Base-by-base conservation (phyloP, 1,284 basidiomycete genomes). In the Tylopilus sp. region DNA sequence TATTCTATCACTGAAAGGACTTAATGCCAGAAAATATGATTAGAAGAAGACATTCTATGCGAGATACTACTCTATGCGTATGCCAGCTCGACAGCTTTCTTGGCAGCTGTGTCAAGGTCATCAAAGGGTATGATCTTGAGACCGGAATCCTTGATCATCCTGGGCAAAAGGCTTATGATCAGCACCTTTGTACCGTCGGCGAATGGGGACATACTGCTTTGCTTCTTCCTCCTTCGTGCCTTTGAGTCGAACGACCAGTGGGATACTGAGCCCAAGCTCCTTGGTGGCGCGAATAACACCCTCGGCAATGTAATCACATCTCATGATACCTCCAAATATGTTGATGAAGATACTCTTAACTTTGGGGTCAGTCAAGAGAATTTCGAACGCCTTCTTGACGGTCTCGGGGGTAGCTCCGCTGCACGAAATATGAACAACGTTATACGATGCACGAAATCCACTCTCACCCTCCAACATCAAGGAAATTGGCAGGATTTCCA, bases 341-440 rank as follows among this genome's bases (percentile, higher is more conserved):
- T 99, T 99, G 75, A 99, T 97, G 75, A 99, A 98, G 70, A 99
- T 99, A 54, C 92, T 92, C 81, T 95, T 95, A 64, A 99, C 96
- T 68, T 93, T 90, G 59, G 88, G 86, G 66, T 98, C 94, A 54
- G 85, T 77, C 40, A 98, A 79, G 37, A 99, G 82, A 60, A 99
- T 90, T 75, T 98, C 94, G 67, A 99, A 99, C 5, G 97, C 97
- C 75, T 96, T 98, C 82, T 99, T 99, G 64, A 99, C 97, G 11
- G 96, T 97, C 65, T 97, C 92, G 32, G 97, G 94, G 8, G 95
- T 98, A 42, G 97, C 97, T 66, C 96, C 94, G 72, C 93, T 90
- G 66, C 11, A 52, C 36, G 48, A 51, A 13, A 11, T 33, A 43
- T 62, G 45, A 66, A 40, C 39, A 45, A 40, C 5, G 40, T 35